Evolutionary conservation across 2,329 filamentous ascomycete species (phyloP).

Genomic region (Neofusicoccum sp.): DNA sequence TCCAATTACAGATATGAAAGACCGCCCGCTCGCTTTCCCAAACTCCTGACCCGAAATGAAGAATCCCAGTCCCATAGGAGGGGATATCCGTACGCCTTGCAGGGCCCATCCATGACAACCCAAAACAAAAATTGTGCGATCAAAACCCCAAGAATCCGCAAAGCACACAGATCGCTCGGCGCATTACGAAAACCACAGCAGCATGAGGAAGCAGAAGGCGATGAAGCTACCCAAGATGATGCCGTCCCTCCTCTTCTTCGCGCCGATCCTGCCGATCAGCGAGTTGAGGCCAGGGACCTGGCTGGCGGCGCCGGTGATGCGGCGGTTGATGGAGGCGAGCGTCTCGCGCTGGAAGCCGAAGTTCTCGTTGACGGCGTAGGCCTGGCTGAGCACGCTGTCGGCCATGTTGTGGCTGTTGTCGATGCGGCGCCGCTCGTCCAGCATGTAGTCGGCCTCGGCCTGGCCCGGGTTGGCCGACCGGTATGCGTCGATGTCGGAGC

Average conservation of each 20-base stretch:
- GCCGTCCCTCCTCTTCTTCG: constrained; percentile 91
- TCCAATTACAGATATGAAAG: neutral
- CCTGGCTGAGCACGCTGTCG: constrained; percentile 88
- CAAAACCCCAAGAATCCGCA: constrained; percentile 24
- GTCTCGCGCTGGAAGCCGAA: constrained; percentile 87
- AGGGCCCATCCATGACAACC: constrained; percentile 1
- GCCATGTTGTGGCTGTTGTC: constrained; percentile 88
- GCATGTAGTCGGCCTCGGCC: constrained; percentile 94
- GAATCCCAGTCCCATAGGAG: neutral
- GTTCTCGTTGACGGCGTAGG: constrained; percentile 92
- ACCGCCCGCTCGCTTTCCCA: neutral
- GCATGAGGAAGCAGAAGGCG: constrained; percentile 83
- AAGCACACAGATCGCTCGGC: neutral
- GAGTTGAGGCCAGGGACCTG: constrained; percentile 92
- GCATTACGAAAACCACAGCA: constrained; percentile 59
- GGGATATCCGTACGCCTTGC: constrained; percentile 12
- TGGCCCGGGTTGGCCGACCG: constrained; percentile 75
- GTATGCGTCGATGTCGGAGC: constrained; percentile 88
- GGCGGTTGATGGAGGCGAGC: constrained; percentile 80
- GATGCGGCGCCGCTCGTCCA: constrained; percentile 79
- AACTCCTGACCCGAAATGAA: constrained; percentile 4
- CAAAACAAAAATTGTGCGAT: constrained; percentile 6
- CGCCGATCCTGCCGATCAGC: constrained; percentile 86
- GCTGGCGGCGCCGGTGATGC: constrained; percentile 85
- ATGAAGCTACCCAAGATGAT: constrained; percentile 91